These are phyloP conservation scores for Tylopilus rubrobrunneus DNA, from an alignment of 768 basidiomycete species.

Conservation along the genomic window DNA sequence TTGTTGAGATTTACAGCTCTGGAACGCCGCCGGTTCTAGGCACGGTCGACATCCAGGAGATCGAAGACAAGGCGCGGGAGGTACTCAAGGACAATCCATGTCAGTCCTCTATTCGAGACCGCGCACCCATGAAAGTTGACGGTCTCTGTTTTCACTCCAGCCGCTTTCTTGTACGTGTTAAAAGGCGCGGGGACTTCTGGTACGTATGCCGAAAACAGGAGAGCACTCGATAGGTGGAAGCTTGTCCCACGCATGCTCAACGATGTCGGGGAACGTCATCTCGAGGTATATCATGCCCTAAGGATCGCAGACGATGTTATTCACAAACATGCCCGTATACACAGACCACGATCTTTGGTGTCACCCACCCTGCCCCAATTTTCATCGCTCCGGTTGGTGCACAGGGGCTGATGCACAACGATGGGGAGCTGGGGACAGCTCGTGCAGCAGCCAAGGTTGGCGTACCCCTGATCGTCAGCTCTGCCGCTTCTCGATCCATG, in stretches of 20 bases:
- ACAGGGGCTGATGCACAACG: conserved; percentile 44
- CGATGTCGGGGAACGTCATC: conserved; percentile 45
- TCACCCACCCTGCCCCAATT: conserved; percentile 41
- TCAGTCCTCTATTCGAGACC: conserved; percentile 21
- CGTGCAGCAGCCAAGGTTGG: conserved; percentile 42
- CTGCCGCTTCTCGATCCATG: conserved; percentile 41
- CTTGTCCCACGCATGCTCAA: conserved; percentile 57
- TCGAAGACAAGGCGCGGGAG: conserved; percentile 61
- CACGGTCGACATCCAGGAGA: conserved; percentile 58
- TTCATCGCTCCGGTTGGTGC: conserved; percentile 56
- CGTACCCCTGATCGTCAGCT: conserved; percentile 35
- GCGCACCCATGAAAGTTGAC: not conserved
- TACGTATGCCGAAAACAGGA: conserved; percentile 62
- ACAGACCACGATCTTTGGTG: conserved; percentile 59
- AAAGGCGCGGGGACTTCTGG: conserved; percentile 66
- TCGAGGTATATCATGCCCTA: conserved; percentile 36
- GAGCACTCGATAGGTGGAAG: conserved; percentile 51
- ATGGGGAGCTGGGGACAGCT: conserved; percentile 31
- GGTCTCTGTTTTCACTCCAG: conserved; percentile 29
- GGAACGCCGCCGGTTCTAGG: conserved; percentile 37
- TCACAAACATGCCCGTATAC: not conserved
- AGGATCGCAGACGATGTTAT: not conserved
- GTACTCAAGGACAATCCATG: conserved; percentile 54
- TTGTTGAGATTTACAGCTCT: conserved; percentile 19
- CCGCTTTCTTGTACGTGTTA: conserved; percentile 62